Conservation (phyloP, 2,329 filamentous ascomycete species). For the Mollisiaceae sp. region DNA sequence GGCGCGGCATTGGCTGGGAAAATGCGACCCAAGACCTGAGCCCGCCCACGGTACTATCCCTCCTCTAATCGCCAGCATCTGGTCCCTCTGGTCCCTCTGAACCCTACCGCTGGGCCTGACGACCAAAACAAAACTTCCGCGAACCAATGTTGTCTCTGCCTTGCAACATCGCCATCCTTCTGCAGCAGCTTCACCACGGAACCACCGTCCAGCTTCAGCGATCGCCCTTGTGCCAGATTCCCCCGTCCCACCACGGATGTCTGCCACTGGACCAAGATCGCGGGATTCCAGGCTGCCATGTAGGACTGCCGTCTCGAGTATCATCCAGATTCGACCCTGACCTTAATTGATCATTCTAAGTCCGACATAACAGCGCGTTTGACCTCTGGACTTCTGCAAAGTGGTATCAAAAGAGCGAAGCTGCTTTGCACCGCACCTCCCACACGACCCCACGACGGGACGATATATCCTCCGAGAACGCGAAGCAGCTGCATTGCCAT, state of each 20-base stretch:
- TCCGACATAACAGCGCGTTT: slow-evolving; percentile 23
- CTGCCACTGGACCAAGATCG: slow-evolving; percentile 27
- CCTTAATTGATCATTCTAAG: slow-evolving; percentile 25
- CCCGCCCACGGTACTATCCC: slow-evolving; percentile 20
- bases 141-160: slow-evolving; percentile 26
- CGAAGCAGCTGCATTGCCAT: slow-evolving; percentile 26
- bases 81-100: slow-evolving; percentile 5
- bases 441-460: slow-evolving; percentile 13
- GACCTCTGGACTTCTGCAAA: slow-evolving; percentile 15
- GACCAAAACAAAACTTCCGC: slow-evolving; percentile 24
- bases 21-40: slow-evolving; percentile 20
- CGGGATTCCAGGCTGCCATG: slow-evolving; percentile 35
- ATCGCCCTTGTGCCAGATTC: slow-evolving; percentile 14
- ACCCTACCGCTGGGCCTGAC: slow-evolving; percentile 11
- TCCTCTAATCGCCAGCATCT: slow-evolving; percentile 17
- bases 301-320: slow-evolving; percentile 31
- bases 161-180: slow-evolving; percentile 18
- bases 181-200: slow-evolving; percentile 16
- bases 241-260: slow-evolving; percentile 29
- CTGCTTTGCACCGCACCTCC: slow-evolving; percentile 20
- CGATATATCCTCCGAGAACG: slow-evolving; percentile 21
- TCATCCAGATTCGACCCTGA: slow-evolving; percentile 31
- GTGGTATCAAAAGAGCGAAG: slow-evolving; percentile 9
- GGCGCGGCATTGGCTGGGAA: slow-evolving; percentile 25
- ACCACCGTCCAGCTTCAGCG: not conserved